A percentile compares a stretch with the other conserved stretches of the same genome.
Evolutionary conservation across 2,329 filamentous ascomycete species (phyloP).

Genomic region (Lachnellula arida): DNA sequence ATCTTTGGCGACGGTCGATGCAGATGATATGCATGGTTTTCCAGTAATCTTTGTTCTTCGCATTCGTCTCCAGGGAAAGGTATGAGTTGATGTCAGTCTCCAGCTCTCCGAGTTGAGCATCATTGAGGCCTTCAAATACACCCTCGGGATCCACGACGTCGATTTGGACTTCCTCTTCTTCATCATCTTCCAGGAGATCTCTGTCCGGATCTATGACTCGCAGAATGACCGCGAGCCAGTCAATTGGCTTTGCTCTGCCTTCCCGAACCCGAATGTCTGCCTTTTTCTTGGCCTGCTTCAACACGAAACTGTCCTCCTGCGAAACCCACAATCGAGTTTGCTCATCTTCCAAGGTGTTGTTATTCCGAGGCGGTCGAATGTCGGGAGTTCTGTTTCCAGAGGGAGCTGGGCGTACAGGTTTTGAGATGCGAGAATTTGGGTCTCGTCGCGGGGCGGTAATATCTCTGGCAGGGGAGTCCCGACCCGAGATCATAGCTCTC

Average conservation of each 20-base stretch:
- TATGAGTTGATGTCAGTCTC: conserved; percentile 81
- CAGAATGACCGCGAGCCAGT: conserved; percentile 87
- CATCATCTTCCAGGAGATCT: conserved; percentile 79
- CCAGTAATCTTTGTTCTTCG: conserved; percentile 84
- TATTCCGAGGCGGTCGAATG: conserved; percentile 26
- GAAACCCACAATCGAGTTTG: conserved; percentile 81
- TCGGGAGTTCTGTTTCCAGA: conserved; percentile 26
- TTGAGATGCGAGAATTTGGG: conserved; percentile 51
- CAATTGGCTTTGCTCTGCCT: conserved; percentile 84
- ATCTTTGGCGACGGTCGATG: conserved; percentile 65
- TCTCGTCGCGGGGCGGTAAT: conserved; percentile 53
- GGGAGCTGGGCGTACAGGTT: conserved; percentile 35
- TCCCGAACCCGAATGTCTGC: conserved; percentile 91
- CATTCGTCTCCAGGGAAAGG: conserved; percentile 71
- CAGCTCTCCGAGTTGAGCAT: conserved; percentile 65
- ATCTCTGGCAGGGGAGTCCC: conserved; percentile 41
- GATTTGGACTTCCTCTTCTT: conserved; percentile 65
- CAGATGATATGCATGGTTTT: conserved; percentile 83
- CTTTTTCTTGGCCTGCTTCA: conserved; percentile 97
- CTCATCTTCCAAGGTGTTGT: conserved; percentile 52
- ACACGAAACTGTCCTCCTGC: conserved; percentile 91
- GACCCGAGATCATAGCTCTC: conserved; percentile 28
- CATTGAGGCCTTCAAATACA: conserved; percentile 70
- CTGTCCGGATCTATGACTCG: conserved; percentile 82
- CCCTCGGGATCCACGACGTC: conserved; percentile 74